A percentile compares a stretch with the other conserved stretches of the same genome.
Conservation (phyloP, 2,329 filamentous ascomycete genomes). For the Arthroderma sp. region DNA sequence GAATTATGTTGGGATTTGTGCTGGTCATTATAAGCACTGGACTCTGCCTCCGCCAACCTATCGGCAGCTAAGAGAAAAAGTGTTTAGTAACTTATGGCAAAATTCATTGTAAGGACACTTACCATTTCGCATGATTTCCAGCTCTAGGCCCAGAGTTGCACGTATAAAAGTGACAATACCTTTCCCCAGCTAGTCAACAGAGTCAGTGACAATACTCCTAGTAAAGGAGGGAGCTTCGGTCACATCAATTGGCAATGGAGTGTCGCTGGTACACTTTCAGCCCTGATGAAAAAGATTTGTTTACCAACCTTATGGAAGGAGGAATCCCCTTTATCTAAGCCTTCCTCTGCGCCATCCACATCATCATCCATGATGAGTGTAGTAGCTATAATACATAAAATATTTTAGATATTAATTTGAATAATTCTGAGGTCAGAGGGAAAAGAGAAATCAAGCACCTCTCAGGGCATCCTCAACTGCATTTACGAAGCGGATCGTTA, state of each 20-base stretch:
- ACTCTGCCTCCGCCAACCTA: conserved; percentile 62
- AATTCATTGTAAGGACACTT: conserved; percentile 8
- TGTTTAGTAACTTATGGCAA: background rate
- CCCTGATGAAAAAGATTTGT: background rate
- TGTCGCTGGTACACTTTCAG: too few relatives aligned
- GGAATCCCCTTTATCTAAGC: conserved; percentile 58
- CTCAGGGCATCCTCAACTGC: conserved; percentile 30
- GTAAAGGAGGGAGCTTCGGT: too few relatives aligned
- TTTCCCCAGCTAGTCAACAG: conserved; percentile 49
- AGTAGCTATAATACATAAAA: conserved; percentile 35
- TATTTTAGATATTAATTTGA: background rate
- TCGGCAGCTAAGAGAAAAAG: conserved; percentile 43
- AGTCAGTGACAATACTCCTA: too few relatives aligned
- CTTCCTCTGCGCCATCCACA: conserved; percentile 66
- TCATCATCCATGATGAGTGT: conserved; percentile 78
- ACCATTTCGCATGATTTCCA: conserved; percentile 73
- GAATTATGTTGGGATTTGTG: conserved; percentile 57
- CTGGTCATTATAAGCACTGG: conserved; percentile 60
- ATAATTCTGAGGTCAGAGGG: background rate
- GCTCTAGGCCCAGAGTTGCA: conserved; percentile 81
- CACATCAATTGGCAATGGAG: too few relatives aligned
- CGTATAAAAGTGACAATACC: conserved; percentile 74
- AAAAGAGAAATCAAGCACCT: conserved; percentile 19
- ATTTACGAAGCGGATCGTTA: background rate
- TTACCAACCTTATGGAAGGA: conserved; percentile 62